A percentile compares a stretch with the other conserved stretches of the same genome.
Evolutionary conservation across 2,329 filamentous ascomycete genomes (phyloP).

Genomic region (Huntiella decipiens): DNA sequence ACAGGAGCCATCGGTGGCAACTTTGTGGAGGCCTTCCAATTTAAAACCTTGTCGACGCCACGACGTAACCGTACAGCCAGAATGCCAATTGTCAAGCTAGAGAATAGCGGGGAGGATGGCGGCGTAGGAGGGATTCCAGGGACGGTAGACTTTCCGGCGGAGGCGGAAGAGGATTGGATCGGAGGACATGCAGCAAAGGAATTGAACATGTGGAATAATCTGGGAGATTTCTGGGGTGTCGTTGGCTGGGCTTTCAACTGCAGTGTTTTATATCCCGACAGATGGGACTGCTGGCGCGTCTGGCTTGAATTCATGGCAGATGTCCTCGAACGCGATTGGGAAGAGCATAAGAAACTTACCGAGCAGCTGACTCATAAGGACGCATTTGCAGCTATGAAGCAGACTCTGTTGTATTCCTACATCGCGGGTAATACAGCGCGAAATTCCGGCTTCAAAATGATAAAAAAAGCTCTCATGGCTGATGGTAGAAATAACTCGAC

Average conservation of each 20-base stretch:
- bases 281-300: constrained; percentile 66
- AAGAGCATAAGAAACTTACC: constrained; percentile 18
- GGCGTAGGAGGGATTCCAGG: constrained; percentile 17
- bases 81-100: no score
- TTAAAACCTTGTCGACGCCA: constrained; percentile 23
- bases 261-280: constrained; percentile 47
- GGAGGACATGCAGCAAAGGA: constrained; percentile 35
- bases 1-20: constrained; percentile 53
- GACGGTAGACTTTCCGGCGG: constrained; percentile 23
- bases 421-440: constrained; percentile 27
- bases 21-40: constrained; percentile 54
- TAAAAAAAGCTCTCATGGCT: constrained; percentile 49
- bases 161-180: constrained; percentile 31
- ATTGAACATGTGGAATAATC: constrained; percentile 49
- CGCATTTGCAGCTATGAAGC: neutral
- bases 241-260: constrained; percentile 91
- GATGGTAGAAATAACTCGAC: constrained; percentile 36
- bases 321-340: constrained; percentile 53
- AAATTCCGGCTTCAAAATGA: constrained; percentile 28
- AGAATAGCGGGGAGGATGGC: constrained; percentile 22
- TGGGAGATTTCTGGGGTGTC: constrained; percentile 73
- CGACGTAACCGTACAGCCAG: constrained; percentile 15
- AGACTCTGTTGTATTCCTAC: constrained; percentile 23
- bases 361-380: neutral
- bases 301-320: constrained; percentile 71